These are phyloP conservation scores for Pichia ethanolica DNA, from an alignment of 805 yeast species.

Conservation along the genomic window DNA sequence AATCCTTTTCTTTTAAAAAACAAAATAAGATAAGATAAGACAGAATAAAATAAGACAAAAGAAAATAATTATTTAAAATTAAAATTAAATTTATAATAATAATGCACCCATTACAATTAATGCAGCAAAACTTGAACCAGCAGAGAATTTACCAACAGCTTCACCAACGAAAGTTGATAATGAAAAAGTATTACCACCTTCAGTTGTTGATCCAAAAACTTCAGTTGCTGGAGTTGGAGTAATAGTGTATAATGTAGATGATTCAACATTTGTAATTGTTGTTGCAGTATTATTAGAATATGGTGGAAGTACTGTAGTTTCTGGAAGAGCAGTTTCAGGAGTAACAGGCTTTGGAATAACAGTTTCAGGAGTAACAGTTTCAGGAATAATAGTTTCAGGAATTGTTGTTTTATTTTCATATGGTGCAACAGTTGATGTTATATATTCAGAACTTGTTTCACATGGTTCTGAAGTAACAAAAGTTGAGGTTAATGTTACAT, in stretches of 20 bases:
- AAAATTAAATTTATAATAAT: not conserved
- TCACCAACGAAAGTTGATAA: slow-evolving; percentile 4
- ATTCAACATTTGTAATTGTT: too few species aligned
- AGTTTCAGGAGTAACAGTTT: too few species aligned
- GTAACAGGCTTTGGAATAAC: too few species aligned
- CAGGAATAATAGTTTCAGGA: too few species aligned
- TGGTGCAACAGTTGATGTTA: not conserved
- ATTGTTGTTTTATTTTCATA: not conserved
- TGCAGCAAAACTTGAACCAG: not conserved
- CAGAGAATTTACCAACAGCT: not conserved
- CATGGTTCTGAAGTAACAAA: not conserved
- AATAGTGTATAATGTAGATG: too few species aligned
- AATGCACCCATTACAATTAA: not conserved
- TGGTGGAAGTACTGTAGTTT: too few species aligned
- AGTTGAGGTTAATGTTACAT: not conserved
- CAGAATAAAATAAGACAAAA: not conserved
- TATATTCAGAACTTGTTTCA: not conserved
- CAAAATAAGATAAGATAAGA: not conserved
- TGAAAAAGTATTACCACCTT: not conserved
- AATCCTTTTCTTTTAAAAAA: not conserved
- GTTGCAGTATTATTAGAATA: too few species aligned
- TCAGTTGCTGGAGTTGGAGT: not conserved
- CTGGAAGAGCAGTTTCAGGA: too few species aligned
- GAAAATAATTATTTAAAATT: not conserved
- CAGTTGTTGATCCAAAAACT: not conserved